Conservation (phyloP, 139 green algal species). For the Monoraphidium neglectum region DNA sequence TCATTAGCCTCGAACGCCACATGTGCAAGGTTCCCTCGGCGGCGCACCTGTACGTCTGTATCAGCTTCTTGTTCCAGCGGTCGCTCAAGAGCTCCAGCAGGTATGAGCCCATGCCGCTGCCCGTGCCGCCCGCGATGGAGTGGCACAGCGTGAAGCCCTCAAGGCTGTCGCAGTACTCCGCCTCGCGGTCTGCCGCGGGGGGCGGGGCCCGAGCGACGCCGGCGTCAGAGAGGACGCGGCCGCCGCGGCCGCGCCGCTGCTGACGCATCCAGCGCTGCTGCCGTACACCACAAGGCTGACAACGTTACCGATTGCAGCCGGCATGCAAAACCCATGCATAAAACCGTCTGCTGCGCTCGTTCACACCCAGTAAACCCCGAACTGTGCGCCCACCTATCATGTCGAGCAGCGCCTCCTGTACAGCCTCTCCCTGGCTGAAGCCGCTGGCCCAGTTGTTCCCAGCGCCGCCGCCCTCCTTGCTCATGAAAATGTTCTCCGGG, state of each 20-base stretch:
- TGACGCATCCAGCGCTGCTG: too few relatives aligned
- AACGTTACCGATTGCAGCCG: not conserved
- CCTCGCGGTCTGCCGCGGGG: constrained; percentile 86
- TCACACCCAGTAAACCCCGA: not conserved
- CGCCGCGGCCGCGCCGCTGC: too few relatives aligned
- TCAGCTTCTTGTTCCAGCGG: constrained; percentile 93
- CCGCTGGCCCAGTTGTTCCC: constrained; percentile 99
- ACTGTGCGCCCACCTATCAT: constrained; percentile 89
- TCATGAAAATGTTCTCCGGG: constrained; percentile 97
- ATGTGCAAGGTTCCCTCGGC: too few relatives aligned
- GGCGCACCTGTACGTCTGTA: constrained; percentile 89
- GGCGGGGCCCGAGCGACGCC: not conserved
- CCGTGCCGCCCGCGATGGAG: constrained; percentile 97
- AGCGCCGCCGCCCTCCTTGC: constrained; percentile 92
- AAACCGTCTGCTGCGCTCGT: too few relatives aligned
- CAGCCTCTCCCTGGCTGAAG: constrained; percentile 87
- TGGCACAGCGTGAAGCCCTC: constrained; percentile 98
- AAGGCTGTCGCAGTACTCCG: constrained; percentile 95
- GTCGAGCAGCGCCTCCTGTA: constrained; percentile 96
- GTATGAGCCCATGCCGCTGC: constrained; percentile 96
- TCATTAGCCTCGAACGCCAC: too few relatives aligned
- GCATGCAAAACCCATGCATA: too few relatives aligned
- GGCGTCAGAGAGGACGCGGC: too few relatives aligned
- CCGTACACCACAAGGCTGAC: not conserved
- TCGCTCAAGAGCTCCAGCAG: constrained; percentile 97